Percentiles rank a stretch among this genome's conserved stretches.
Conservation (phyloP, 2,329 filamentous ascomycete genomes). For the Exophiala sideris region DNA sequence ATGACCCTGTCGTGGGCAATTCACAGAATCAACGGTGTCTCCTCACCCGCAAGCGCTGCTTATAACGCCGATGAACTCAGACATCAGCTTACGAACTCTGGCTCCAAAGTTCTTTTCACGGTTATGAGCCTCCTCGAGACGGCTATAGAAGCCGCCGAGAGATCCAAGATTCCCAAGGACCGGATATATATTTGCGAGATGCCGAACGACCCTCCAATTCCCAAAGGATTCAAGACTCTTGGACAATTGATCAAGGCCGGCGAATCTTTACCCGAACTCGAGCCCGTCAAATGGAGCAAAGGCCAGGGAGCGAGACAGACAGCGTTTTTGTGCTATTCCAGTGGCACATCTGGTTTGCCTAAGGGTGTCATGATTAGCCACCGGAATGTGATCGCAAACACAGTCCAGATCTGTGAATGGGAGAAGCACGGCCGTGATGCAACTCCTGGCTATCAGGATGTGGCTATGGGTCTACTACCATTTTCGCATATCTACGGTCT, state of each 20-base stretch:
- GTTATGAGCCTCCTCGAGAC: conserved; percentile 63
- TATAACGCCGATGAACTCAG: conserved; percentile 67
- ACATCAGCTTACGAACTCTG: conserved; percentile 67
- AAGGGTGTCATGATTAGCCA: conserved; percentile 82
- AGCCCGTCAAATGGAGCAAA: conserved; percentile 38
- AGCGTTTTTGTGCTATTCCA: conserved; percentile 75
- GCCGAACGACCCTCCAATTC: conserved; percentile 39
- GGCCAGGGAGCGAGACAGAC: conserved; percentile 55
- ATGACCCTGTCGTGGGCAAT: conserved; percentile 69
- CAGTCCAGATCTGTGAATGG: conserved; percentile 42
- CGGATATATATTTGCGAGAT: conserved; percentile 68
- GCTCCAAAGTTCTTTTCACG: conserved; percentile 68
- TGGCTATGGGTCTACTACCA: conserved; percentile 66
- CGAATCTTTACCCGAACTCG: conserved; percentile 36
- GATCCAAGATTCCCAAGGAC: conserved; percentile 60
- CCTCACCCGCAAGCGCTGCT: conserved; percentile 70
- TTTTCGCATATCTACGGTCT: conserved; percentile 80
- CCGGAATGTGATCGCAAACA: conserved; percentile 68
- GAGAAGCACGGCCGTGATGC: conserved; percentile 45
- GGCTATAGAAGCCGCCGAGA: conserved; percentile 62
- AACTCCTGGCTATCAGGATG: conserved; percentile 47
- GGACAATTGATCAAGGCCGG: conserved; percentile 66
- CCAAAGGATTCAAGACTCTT: conserved; percentile 56
- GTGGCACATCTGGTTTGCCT: conserved; percentile 75
- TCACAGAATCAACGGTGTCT: conserved; percentile 68